phyloP scores from a whole-genome alignment of 78 protist genomes.

The Cavenderia fasciculata region DNA sequence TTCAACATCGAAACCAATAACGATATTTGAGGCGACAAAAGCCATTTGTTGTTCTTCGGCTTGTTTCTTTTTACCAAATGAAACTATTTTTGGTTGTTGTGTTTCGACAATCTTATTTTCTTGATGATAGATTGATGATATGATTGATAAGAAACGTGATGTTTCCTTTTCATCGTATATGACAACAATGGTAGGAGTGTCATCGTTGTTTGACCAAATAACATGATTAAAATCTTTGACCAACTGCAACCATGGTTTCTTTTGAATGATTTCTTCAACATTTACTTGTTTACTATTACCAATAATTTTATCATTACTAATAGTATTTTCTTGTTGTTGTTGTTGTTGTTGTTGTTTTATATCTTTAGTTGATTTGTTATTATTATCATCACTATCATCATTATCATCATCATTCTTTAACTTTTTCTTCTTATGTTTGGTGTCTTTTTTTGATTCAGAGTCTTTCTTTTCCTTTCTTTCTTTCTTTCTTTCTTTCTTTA shows the following conservation, averaged over 20 bases:
- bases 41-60: not conserved
- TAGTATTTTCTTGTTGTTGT: not conserved
- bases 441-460: not conserved
- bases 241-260: constrained; percentile 20
- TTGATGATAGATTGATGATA: constrained; percentile 13
- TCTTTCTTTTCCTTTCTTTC: not conserved
- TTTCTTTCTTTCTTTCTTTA: not conserved
- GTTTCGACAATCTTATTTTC: not conserved
- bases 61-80: constrained; percentile 8
- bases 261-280: not conserved
- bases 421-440: not conserved
- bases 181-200: constrained; percentile 13
- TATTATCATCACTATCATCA: not conserved
- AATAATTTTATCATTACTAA: too few species aligned
- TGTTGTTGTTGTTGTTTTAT: not conserved
- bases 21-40: constrained; percentile 13
- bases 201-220: constrained; percentile 42
- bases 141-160: not conserved
- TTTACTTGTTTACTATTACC: too few species aligned
- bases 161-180: constrained; percentile 8
- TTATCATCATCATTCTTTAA: constrained; percentile 5
- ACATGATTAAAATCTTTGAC: constrained; percentile 30
- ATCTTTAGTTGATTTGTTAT: not conserved
- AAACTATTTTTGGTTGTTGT: not conserved
- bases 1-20: constrained; percentile 54